Conservation (phyloP, 2,329 filamentous ascomycete species). For the Cordyceps fumosorosea region DNA sequence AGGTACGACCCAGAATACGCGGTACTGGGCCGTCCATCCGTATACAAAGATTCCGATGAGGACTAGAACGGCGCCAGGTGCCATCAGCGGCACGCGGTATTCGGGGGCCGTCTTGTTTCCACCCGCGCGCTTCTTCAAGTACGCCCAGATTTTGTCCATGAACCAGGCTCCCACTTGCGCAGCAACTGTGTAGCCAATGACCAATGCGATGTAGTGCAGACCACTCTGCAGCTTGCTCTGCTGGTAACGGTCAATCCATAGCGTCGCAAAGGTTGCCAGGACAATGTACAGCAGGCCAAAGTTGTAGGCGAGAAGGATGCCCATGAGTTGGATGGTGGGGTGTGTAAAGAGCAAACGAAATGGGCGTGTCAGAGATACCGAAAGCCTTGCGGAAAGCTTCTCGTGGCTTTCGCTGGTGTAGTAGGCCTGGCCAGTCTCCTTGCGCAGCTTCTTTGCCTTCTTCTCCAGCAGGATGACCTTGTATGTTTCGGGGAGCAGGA, state of each 20-base stretch:
- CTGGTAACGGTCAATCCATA: conserved; percentile 41
- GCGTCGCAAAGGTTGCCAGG: conserved; percentile 45
- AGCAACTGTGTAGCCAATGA: conserved; percentile 34
- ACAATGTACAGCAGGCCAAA: conserved; percentile 46
- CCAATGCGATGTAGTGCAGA: conserved; percentile 45
- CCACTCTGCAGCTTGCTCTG: conserved; percentile 37
- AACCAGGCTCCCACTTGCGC: conserved; percentile 28
- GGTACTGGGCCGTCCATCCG: conserved; percentile 41
- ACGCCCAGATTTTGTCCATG: conserved; percentile 32
- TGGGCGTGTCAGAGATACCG: conserved; percentile 15
- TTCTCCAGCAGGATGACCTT: conserved; percentile 49
- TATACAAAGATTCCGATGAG: conserved; percentile 31
- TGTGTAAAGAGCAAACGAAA: conserved; percentile 33
- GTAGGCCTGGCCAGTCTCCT: background rate
- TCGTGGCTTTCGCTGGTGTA: background rate
- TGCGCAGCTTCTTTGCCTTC: conserved; percentile 1
- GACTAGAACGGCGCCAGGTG: conserved; percentile 39
- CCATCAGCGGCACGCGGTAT: conserved; percentile 47
- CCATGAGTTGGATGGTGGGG: conserved; percentile 41
- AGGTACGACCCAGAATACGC: conserved; percentile 49
- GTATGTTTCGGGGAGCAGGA: conserved; percentile 54
- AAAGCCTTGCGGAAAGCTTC: background rate
- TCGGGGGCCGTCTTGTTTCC: conserved; percentile 30
- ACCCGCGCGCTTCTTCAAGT: conserved; percentile 12
- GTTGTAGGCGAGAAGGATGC: conserved; percentile 37